A percentile compares a stretch with the other conserved stretches of the same genome.
Conservation (phyloP, 495 filamentous ascomycete genomes). For the Lasiosphaeria hispida region DNA sequence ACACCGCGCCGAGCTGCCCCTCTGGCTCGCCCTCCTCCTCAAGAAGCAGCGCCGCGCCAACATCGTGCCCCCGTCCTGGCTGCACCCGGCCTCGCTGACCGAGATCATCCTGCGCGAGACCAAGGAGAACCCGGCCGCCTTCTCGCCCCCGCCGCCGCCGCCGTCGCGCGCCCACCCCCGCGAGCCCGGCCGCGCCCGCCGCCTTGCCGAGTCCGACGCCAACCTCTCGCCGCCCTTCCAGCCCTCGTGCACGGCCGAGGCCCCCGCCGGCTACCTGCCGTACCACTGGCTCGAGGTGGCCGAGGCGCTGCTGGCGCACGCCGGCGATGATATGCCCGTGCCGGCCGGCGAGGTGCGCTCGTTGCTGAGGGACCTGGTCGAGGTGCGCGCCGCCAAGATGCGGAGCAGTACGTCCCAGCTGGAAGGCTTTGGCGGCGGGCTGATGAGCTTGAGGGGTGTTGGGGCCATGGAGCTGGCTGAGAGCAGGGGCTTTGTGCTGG, state of each 20-base stretch:
- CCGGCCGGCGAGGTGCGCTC: conserved; percentile 66
- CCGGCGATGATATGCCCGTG: conserved; percentile 78
- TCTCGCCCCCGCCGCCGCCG: conserved; percentile 70
- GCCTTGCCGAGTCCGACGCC: conserved; percentile 12
- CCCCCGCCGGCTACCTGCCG: conserved; percentile 66
- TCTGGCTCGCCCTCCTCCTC: conserved; percentile 96
- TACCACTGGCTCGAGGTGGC: conserved; percentile 93
- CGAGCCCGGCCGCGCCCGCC: conserved; percentile 32
- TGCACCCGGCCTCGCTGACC: conserved; percentile 67
- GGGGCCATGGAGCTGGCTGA: conserved; percentile 91
- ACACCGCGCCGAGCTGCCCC: conserved; percentile 73
- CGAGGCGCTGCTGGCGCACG: conserved; percentile 78
- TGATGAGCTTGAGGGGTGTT: conserved; percentile 75
- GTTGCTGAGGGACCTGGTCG: conserved; percentile 76
- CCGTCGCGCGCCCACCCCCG: conserved; percentile 47
- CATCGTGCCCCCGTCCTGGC: conserved; percentile 87
- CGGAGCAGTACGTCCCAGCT: conserved; percentile 67
- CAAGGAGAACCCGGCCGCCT: conserved; percentile 57
- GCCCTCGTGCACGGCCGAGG: conserved; percentile 55
- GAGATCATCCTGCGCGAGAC: conserved; percentile 79
- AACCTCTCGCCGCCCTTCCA: conserved; percentile 59
- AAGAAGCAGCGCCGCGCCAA: conserved; percentile 94
- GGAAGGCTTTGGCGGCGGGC: conserved; percentile 63
- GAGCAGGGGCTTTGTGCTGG: conserved; percentile 76
- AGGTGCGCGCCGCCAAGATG: conserved; percentile 88